These are phyloP conservation scores for Isatis lusitanica DNA, from an alignment of 441 rosid species.

Conservation along the genomic window DNA sequence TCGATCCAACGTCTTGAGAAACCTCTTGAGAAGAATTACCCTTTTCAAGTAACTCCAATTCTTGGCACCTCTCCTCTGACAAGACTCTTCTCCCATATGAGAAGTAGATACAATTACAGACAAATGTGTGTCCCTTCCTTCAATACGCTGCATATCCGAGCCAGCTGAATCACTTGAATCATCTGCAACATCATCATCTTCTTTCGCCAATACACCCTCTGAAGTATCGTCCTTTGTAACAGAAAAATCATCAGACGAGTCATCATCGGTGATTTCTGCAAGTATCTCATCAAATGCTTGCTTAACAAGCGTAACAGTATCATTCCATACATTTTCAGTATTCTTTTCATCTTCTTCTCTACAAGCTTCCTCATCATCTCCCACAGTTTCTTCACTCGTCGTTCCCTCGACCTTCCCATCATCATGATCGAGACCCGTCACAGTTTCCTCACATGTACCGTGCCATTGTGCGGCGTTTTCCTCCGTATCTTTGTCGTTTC, in stretches of 20 bases:
- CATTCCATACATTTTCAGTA: conserved; percentile 47
- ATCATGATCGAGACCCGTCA: conserved; percentile 47
- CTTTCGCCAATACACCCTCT: conserved; percentile 38
- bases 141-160: conserved; percentile 17
- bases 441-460: conserved; percentile 55
- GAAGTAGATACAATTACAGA: conserved; percentile 31
- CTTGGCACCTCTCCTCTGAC: conserved; percentile 45
- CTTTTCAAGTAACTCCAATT: conserved; percentile 81
- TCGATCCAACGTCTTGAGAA: conserved; percentile 76
- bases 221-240: conserved; percentile 21
- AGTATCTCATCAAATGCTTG: conserved; percentile 84
- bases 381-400: conserved; percentile 31
- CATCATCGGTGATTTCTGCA: conserved; percentile 55
- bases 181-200: conserved; percentile 29
- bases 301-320: conserved; percentile 71
- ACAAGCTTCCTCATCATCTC: conserved; percentile 21
- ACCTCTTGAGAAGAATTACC: conserved; percentile 70
- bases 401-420: conserved; percentile 33
- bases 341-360: conserved; percentile 26
- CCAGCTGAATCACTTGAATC: conserved; percentile 41
- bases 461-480: conserved; percentile 45
- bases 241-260: conserved; percentile 49
- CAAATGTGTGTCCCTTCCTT: conserved; percentile 38
- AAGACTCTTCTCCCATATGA: conserved; percentile 26
- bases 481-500: conserved; percentile 37